Evolutionary conservation across 495 filamentous ascomycete genomes (phyloP).

Genomic region (Penicillium simplicissimum): DNA sequence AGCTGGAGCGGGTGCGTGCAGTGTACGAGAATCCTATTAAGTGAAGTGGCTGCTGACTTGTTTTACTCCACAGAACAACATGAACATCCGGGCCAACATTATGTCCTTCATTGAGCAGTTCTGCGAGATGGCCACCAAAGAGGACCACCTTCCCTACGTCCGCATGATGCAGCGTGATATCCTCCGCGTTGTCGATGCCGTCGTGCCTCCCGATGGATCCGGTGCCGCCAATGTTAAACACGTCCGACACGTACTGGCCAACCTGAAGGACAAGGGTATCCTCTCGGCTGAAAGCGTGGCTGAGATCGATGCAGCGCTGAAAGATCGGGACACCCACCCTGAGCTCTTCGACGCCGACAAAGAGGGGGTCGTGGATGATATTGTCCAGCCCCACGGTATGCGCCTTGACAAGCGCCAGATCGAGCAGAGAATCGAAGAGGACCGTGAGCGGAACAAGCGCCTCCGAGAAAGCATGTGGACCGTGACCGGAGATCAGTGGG

Average conservation of each 20-base stretch:
- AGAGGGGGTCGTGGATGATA: slow-evolving; percentile 33
- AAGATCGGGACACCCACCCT: slow-evolving; percentile 63
- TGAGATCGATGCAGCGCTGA: slow-evolving; percentile 79
- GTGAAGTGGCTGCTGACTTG: not conserved
- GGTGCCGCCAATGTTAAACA: slow-evolving; percentile 95
- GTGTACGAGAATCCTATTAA: not conserved
- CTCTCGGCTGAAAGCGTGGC: slow-evolving; percentile 65
- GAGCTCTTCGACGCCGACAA: slow-evolving; percentile 43
- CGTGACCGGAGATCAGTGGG: slow-evolving; percentile 62
- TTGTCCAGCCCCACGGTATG: slow-evolving; percentile 36
- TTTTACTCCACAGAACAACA: slow-evolving; percentile 64
- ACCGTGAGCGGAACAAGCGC: slow-evolving; percentile 91
- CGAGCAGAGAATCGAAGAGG: slow-evolving; percentile 95
- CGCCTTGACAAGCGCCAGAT: slow-evolving; percentile 82
- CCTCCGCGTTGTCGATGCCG: slow-evolving; percentile 78
- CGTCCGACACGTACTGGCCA: slow-evolving; percentile 74
- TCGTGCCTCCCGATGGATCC: slow-evolving; percentile 78
- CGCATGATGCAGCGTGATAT: slow-evolving; percentile 96
- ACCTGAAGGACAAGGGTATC: slow-evolving; percentile 65
- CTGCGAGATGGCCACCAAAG: slow-evolving; percentile 78
- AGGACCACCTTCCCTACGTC: slow-evolving; percentile 74
- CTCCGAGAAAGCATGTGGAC: slow-evolving; percentile 89
- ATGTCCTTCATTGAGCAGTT: slow-evolving; percentile 98
- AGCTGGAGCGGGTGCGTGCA: slow-evolving; percentile 72
- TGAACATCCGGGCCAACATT: slow-evolving; percentile 97